Conservation (phyloP, 177 flowering plant genomes). For the Vitis hybrid region DNA sequence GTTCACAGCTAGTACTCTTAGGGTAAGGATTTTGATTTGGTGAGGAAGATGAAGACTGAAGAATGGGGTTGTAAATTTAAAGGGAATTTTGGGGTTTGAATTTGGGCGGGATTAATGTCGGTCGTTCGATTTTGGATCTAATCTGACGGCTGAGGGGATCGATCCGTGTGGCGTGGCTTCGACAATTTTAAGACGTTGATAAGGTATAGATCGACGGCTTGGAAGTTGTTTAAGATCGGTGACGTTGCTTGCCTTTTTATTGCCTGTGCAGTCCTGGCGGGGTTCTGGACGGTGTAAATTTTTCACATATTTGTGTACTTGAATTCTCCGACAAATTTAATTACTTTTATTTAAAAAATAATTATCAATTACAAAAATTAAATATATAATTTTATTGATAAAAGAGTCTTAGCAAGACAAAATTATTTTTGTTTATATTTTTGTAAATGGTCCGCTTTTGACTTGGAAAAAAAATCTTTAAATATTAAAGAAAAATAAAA, state of each 20-base stretch:
- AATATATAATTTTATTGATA: too few species aligned
- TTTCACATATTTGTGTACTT: too few species aligned
- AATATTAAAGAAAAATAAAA: too few species aligned
- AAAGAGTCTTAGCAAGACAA: too few species aligned
- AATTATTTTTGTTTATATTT: too few species aligned
- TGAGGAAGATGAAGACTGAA: background rate
- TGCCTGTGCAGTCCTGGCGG: too few species aligned
- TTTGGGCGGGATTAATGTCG: background rate
- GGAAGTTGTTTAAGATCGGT: background rate
- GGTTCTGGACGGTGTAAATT: too few species aligned
- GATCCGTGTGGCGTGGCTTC: constrained; percentile 7
- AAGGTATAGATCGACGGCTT: background rate
- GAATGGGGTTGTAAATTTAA: background rate
- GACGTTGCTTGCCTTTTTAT: background rate
- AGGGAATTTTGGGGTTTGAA: constrained; percentile 2
- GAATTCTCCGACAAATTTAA: too few species aligned
- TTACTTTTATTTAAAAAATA: too few species aligned
- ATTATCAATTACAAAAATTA: too few species aligned
- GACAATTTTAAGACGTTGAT: constrained; percentile 3
- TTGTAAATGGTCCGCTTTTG: too few species aligned
- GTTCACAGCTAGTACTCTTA: background rate
- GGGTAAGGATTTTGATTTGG: background rate
- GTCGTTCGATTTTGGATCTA: constrained; percentile 4
- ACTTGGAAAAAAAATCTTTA: too few species aligned
- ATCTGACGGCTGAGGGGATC: background rate